Conservation (phyloP, 176 grass and related monocot species). For the Aechmea fasciata region DNA sequence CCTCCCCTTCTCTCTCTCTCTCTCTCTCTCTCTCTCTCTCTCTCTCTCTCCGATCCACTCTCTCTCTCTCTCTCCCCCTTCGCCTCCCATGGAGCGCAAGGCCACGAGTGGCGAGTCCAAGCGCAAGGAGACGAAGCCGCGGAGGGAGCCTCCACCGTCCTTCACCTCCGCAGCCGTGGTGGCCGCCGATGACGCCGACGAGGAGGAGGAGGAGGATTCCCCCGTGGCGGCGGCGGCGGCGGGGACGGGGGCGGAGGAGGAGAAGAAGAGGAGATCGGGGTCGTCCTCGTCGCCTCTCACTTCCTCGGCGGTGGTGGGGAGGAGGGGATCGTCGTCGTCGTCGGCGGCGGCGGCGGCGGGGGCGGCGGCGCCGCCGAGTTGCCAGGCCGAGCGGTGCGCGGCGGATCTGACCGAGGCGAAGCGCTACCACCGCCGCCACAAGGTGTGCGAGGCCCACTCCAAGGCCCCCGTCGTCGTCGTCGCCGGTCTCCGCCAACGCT, state of each 20-base stretch:
- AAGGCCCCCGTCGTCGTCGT: slow-evolving; percentile 70
- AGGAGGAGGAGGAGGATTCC: slow-evolving; percentile 8
- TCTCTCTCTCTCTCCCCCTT: too few relatives aligned
- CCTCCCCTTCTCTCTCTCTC: not conserved
- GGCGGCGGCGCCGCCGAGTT: slow-evolving; percentile 32
- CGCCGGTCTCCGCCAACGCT: slow-evolving; percentile 83
- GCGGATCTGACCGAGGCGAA: slow-evolving; percentile 56
- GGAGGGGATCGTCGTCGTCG: slow-evolving; percentile 19
- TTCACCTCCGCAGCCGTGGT: slow-evolving; percentile 28
- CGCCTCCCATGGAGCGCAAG: slow-evolving; percentile 30
- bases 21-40: too few relatives aligned
- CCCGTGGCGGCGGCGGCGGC: not conserved
- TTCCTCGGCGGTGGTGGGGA: slow-evolving; percentile 12
- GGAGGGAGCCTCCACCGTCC: slow-evolving; percentile 21
- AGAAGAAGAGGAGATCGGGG: slow-evolving; percentile 17
- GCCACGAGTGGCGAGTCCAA: not conserved
- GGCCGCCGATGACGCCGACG: slow-evolving; percentile 23
- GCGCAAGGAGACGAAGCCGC: not conserved
- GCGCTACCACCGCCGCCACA: slow-evolving; percentile 79
- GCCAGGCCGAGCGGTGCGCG: slow-evolving; percentile 75
- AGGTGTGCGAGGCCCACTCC: slow-evolving; percentile 79
- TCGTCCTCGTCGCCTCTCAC: not conserved
- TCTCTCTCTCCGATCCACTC: too few relatives aligned
- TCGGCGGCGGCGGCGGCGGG: not conserved
- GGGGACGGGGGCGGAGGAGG: slow-evolving; percentile 9